Conservation (phyloP, 169 alveolate species). For the Plasmodium yoelii region DNA sequence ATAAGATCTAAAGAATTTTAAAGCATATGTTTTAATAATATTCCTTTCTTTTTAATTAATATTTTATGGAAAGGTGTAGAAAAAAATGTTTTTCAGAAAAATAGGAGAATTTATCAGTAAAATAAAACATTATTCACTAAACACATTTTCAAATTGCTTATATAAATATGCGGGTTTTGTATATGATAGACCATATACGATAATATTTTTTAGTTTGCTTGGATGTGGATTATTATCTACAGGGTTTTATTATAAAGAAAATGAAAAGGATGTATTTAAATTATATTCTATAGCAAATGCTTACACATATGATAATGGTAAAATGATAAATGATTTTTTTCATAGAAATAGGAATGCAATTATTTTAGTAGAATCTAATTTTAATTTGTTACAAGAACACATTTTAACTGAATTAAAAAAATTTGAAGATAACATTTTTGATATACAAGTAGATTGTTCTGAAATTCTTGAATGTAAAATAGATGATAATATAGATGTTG, state of each 20-base stretch:
- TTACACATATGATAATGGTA: constrained; percentile 43
- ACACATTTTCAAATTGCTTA: constrained; percentile 14
- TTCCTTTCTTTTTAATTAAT: not conserved
- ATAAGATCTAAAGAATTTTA: not conserved
- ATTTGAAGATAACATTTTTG: constrained; percentile 46
- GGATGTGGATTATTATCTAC: constrained; percentile 9
- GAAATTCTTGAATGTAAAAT: constrained; percentile 33
- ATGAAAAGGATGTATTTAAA: constrained; percentile 51
- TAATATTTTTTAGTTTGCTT: constrained; percentile 16
- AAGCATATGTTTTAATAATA: not conserved
- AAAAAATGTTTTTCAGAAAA: constrained; percentile 13
- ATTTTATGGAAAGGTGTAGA: not conserved
- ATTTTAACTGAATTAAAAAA: constrained; percentile 32
- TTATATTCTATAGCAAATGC: constrained; percentile 44
- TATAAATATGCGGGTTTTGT: constrained; percentile 65
- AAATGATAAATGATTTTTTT: constrained; percentile 43
- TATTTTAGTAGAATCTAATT: constrained; percentile 45
- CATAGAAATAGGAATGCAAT: constrained; percentile 41
- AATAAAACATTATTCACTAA: constrained; percentile 28
- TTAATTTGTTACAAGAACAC: constrained; percentile 22
- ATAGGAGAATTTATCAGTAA: not conserved
- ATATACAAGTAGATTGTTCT: constrained; percentile 21
- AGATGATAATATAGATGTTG: not conserved
- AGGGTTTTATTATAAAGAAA: constrained; percentile 47
- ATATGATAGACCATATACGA: constrained; percentile 48